Base-by-base conservation (phyloP, 2,329 filamentous ascomycete species). In the Emergomyces pasteurianus region DNA sequence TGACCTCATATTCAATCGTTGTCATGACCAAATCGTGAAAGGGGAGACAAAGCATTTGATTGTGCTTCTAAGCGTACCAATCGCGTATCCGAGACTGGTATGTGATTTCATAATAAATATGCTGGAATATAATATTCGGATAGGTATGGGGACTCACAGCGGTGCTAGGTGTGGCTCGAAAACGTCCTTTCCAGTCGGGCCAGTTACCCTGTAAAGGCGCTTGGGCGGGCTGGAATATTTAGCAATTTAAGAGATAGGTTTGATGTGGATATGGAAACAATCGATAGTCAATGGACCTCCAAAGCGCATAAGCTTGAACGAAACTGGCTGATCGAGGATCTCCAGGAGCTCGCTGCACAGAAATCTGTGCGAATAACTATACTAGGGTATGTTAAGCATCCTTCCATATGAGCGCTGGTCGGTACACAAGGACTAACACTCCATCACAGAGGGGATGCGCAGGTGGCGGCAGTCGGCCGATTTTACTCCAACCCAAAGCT, bases 251-350 rank as follows among this genome's bases (percentile, higher is more conserved):
- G 95, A 46, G 96, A 96, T 76, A 88, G 88, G 66, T 92, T 96
- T 67, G 92, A 96, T 69, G 91, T 90, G 26, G 90, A 90, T 21
- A 88, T 94, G 6, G 94, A 97, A 73, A 89, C 97, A 16, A 79
- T 95, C 34, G 92, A 96, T 70, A 94, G 97, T 73, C 92, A 99
- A 71, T 99, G 94, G 94, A 96, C 92, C 0, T 90, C 92, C 43
- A 95, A 90, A 71, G 89, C 91, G 70, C 92, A 97, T 77, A 99
- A 97, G 72, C 81, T 85, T 31, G 94, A 99, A 75, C 85, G 94
- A 58, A 89, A 86, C 64, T 87, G 89, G 73, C 81, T 97, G 64
- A 84, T 99, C 47, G 88, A 94, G 71, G 91, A 96, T 68, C 78
- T 99, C 31, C 95, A 99, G 74, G 90, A 96, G 68, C 80, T 99